Base-by-base conservation (phyloP, 2,329 filamentous ascomycete genomes). In the Colletotrichum sp. region DNA sequence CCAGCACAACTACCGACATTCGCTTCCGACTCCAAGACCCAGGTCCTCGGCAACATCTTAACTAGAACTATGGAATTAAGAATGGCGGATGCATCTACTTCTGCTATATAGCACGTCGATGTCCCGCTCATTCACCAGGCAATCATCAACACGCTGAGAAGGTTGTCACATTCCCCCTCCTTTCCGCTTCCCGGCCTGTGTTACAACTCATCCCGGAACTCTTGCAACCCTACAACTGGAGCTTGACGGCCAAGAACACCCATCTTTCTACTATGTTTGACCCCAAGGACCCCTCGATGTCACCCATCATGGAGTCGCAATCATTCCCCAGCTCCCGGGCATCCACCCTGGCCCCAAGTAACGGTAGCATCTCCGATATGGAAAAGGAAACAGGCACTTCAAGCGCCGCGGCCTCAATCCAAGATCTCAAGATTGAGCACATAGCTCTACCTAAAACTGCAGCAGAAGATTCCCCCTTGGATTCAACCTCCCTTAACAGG, bases 331-430 rank as follows among this genome's bases (percentile, higher is more conserved):
- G 60, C n/a, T 72, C 67, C 16, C 64, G 32, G 8, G 49, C 57
- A 34, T 69, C 75, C 1, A 72, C 72, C 3, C 21, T 69, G 6
- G 30, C 72, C 49, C 49, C 63, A 18, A 77, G 76, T 24, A 69
- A 68, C 21, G 64, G 36, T 18, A 73, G 52, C 63, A 28, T 65
- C 28, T 71, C 62, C 36, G 69, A 77, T 9, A 63, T 34, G 69
- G 72, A 77, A 63, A 76, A 76, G 59, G 64, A 72, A 9, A 26
- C 39, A 5, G 52, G 32, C 6, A 28, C 36, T n/a, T 52, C 68
- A 44, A 77, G 76, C 44, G 68, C 72, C 2, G 52, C 64, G 6
- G 28, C 73, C 12, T 69, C 73, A n/a, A 24, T 76, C 9, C 57
- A 69, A 28, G 36, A 69, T n/a, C 16, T 57, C 52, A 34, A 39